A percentile compares a stretch with the other conserved stretches of the same genome.
Evolutionary conservation across 2,329 filamentous ascomycete species (phyloP).

Genomic region (Monosporascus sp.): DNA sequence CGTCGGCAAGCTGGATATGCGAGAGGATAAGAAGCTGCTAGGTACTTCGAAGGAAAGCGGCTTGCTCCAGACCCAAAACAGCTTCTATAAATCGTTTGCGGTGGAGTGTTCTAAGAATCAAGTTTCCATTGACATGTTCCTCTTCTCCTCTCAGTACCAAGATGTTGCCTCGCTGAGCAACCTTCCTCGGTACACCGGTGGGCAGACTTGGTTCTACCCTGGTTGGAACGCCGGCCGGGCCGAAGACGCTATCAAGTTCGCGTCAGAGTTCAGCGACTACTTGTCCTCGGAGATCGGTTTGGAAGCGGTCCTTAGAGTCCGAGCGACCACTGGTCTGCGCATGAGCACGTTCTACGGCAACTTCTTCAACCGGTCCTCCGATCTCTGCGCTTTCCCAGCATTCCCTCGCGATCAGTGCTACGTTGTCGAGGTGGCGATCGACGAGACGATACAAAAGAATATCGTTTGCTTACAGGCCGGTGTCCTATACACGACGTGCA

Average conservation of each 20-base stretch:
- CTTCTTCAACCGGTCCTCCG: constrained; percentile 97
- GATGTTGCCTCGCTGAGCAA: constrained; percentile 96
- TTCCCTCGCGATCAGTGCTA: constrained; percentile 97
- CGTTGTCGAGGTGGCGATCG: constrained; percentile 96
- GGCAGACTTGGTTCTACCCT: constrained; percentile 97
- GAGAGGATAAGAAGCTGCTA: constrained; percentile 92
- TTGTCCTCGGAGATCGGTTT: constrained; percentile 94
- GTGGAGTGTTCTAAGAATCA: constrained; percentile 99
- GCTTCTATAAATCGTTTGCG: constrained; percentile 98
- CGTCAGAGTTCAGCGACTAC: constrained; percentile 92
- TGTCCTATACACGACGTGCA: constrained; percentile 95
- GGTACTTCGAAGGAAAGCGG: constrained; percentile 88
- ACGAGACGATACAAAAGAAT: constrained; percentile 87
- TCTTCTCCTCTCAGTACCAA: constrained; percentile 94
- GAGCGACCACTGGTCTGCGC: constrained; percentile 86
- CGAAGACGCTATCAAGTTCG: constrained; percentile 97
- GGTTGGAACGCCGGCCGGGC: constrained; percentile 92
- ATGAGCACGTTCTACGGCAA: constrained; percentile 99
- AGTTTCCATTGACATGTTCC: constrained; percentile 97
- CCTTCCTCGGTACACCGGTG: constrained; percentile 90
- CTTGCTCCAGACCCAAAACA: constrained; percentile 85
- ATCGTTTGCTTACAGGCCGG: constrained; percentile 91
- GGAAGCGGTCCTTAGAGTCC: constrained; percentile 91
- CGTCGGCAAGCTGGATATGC: constrained; percentile 82
- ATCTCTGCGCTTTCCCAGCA: constrained; percentile 94